Base-by-base conservation (phyloP, 805 yeast genomes). In the Metschnikowia borealis region DNA sequence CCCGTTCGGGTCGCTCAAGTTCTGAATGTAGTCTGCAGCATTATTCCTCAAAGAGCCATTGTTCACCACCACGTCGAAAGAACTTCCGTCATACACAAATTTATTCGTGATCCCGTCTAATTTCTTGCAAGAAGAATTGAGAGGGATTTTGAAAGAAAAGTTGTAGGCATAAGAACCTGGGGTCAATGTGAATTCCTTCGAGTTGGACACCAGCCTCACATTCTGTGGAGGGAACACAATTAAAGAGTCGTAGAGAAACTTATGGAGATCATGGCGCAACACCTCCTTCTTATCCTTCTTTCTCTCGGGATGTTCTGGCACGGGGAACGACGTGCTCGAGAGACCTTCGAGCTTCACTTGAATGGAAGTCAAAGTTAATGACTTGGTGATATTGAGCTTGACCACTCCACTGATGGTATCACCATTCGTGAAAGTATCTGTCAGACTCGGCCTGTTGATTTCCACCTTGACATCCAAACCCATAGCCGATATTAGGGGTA, bases 311-410 rank as follows among this genome's bases (percentile, higher is more conserved):
- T 40, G 39, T 13, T 41, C 42, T 0, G 75, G 71, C 1, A 74
- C 57, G 10, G 53, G 55, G 17, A 80, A 52, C 44, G 62, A 64
- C 0, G 82, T 65, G 36, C 60, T 62, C 10, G 81, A 62, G 0
- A 75, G 61, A 1, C 84, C 85, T 55, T 78, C 79, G 14, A 80
- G 63, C 55, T 80, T 80, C 40, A 80, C 82, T 52, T 75, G 78
- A 36, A 81, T 74, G 53, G 69, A 69, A 37, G 71, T 71, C 35
- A 81, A 62, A 1, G 77, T 59, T n/a, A 77, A 65, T 10, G 80
- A 70, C 2, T 70, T 62, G 8, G 71, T 63, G 6, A 71, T 75
- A 14, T 63, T 63, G 47, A 79, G 62, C 13, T 58, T 55, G 1
- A 80, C 75, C 3, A 50, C 54, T 0, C 83, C 84, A 34, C 61